A percentile compares a stretch with the other conserved stretches of the same genome.
phyloP scores from a whole-genome alignment of 495 filamentous ascomycete species.

The Lindgomyces ingoldianus region DNA sequence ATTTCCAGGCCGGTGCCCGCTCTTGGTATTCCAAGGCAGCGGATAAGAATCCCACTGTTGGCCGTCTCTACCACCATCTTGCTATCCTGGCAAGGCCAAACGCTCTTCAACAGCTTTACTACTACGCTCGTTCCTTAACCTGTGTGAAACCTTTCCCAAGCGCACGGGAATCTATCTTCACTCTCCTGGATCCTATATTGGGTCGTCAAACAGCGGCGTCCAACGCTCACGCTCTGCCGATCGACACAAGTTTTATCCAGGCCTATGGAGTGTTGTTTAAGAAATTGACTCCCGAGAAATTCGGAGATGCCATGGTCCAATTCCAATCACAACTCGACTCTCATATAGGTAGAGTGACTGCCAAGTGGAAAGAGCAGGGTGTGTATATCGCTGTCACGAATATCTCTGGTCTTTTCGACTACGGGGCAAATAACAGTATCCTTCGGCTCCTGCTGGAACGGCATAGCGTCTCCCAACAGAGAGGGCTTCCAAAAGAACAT shows the following conservation, averaged over 20 bases:
- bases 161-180: conserved; percentile 66
- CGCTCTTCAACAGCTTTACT: conserved; percentile 68
- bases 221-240: conserved; percentile 41
- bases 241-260: conserved; percentile 51
- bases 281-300: conserved; percentile 50
- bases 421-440: conserved; percentile 45
- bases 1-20: conserved; percentile 48
- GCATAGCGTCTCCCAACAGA: neutral
- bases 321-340: conserved; percentile 57
- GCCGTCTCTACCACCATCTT: conserved; percentile 78
- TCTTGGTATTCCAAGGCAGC: conserved; percentile 79
- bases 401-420: conserved; percentile 57
- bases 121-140: conserved; percentile 53
- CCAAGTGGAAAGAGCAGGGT: conserved; percentile 64
- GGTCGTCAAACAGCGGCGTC: conserved; percentile 24
- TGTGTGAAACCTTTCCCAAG: conserved; percentile 36
- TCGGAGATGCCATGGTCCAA: conserved; percentile 49
- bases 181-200: conserved; percentile 67
- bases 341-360: conserved; percentile 57
- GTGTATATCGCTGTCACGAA: conserved; percentile 52
- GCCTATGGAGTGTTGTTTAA: neutral
- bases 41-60: conserved; percentile 65
- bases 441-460: conserved; percentile 1
- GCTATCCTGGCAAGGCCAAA: conserved; percentile 76
- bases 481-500: neutral